A percentile compares a stretch with the other conserved stretches of the same genome.
These are phyloP conservation scores for Yamadazyma diddensiae DNA, from an alignment of 1,139 yeast genomes.

Conservation along the genomic window DNA sequence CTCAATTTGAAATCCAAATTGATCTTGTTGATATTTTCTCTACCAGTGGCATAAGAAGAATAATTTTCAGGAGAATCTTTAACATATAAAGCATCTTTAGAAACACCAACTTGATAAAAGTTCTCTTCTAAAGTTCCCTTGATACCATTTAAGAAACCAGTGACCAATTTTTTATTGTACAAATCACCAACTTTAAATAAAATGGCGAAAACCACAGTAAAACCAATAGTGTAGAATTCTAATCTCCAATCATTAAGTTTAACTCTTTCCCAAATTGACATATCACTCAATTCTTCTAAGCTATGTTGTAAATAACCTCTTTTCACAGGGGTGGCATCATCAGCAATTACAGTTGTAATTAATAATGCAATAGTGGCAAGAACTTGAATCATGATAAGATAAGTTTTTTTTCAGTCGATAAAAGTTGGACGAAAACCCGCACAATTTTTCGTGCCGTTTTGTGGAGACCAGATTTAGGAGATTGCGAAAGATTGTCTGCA, in stretches of 20 bases:
- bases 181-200: slow-evolving; percentile 57
- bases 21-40: slow-evolving; percentile 68
- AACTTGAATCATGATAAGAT: slow-evolving; percentile 5
- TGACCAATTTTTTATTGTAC: slow-evolving; percentile 57
- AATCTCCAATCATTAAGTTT: slow-evolving; percentile 67
- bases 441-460: background rate
- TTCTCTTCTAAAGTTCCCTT: slow-evolving; percentile 53
- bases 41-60: slow-evolving; percentile 85
- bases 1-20: slow-evolving; percentile 60
- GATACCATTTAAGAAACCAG: slow-evolving; percentile 43
- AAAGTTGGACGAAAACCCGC: slow-evolving; percentile 2
- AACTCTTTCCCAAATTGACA: slow-evolving; percentile 53
- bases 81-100: slow-evolving; percentile 46
- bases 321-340: slow-evolving; percentile 4
- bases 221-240: slow-evolving; percentile 56
- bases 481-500: too few species aligned
- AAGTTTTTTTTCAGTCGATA: slow-evolving; percentile 4
- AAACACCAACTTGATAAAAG: slow-evolving; percentile 79
- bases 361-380: slow-evolving; percentile 9
- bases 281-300: slow-evolving; percentile 47
- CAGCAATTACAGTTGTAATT: slow-evolving; percentile 6
- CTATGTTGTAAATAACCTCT: slow-evolving; percentile 28
- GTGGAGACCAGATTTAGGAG: too few species aligned
- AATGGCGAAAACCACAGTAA: slow-evolving; percentile 44
- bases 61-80: slow-evolving; percentile 71